Conservation (phyloP, 2,329 filamentous ascomycete genomes). For the Aspergillus ibericus region DNA sequence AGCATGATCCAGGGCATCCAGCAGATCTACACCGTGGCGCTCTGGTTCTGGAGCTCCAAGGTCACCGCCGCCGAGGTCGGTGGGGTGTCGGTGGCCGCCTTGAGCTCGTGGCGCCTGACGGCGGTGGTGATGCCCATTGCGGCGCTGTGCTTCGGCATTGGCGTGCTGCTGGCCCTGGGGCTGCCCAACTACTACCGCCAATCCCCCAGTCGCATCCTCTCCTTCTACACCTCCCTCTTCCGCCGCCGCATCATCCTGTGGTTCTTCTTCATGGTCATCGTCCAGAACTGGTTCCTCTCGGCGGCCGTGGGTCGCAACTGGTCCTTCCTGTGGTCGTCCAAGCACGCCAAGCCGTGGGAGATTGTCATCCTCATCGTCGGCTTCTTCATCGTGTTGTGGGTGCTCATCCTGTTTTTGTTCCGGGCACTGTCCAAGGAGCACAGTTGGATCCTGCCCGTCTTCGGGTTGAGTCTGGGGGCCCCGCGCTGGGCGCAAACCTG, state of each 20-base stretch:
- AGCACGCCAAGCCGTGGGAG: slow-evolving; percentile 1
- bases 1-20: slow-evolving; percentile 66
- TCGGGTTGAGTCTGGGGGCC: slow-evolving; percentile 1
- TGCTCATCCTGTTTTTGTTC: background rate
- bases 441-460: slow-evolving; percentile 4
- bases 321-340: slow-evolving; percentile 5
- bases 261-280: slow-evolving; percentile 7
- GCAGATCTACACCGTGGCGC: slow-evolving; percentile 61
- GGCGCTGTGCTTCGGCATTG: background rate
- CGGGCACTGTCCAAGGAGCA: slow-evolving; percentile 1
- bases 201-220: slow-evolving; percentile 1
- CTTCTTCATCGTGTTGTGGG: slow-evolving; percentile 1
- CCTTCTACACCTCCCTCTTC: slow-evolving; percentile 2
- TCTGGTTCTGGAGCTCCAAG: slow-evolving; percentile 66
- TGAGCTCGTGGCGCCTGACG: slow-evolving; percentile 1
- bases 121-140: slow-evolving; percentile 6
- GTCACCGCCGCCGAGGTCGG: slow-evolving; percentile 36
- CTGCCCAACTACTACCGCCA: slow-evolving; percentile 6
- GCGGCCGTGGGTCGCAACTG: slow-evolving; percentile 2
- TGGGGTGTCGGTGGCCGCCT: background rate
- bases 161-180: slow-evolving; percentile 1
- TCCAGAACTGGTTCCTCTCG: slow-evolving; percentile 5
- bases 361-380: background rate
- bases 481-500: slow-evolving; percentile 1
- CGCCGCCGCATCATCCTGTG: slow-evolving; percentile 5